These are phyloP conservation scores for Aspergillus cejpii DNA, from an alignment of 2,329 filamentous ascomycete species.

Conservation along the genomic window DNA sequence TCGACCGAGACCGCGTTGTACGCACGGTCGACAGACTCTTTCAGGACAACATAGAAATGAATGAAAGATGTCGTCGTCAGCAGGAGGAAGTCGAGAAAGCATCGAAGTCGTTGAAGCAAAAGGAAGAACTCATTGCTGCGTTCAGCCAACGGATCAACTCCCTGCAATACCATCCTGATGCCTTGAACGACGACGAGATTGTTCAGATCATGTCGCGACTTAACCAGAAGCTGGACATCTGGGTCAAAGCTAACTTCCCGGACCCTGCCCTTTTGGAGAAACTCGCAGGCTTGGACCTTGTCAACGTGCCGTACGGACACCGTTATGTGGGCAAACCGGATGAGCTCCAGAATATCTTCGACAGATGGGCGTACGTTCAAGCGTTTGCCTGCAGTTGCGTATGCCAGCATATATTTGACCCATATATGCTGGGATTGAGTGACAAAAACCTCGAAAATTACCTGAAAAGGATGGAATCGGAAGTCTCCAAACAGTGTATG, in stretches of 20 bases:
- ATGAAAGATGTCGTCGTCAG: background rate
- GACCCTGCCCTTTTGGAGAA: background rate
- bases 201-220: conserved; percentile 8
- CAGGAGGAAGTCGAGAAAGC: background rate
- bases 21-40: background rate
- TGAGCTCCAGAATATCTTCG: background rate
- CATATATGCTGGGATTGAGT: background rate
- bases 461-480: background rate
- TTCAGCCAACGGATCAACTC: conserved; percentile 4
- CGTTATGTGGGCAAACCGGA: background rate
- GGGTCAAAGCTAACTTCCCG: conserved; percentile 12
- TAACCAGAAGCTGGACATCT: conserved; percentile 8
- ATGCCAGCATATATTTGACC: background rate
- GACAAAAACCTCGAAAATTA: background rate
- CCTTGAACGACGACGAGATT: conserved; percentile 12
- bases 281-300: background rate
- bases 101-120: conserved; percentile 1
- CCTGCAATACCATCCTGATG: background rate
- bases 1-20: no score
- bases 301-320: background rate
- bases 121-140: conserved; percentile 7
- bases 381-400: background rate
- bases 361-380: background rate
- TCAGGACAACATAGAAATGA: background rate
- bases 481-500: background rate